A percentile compares a stretch with the other conserved stretches of the same genome.
Evolutionary conservation across 768 basidiomycete genomes (phyloP).

Genomic region (Pleurotus cornucopiae): DNA sequence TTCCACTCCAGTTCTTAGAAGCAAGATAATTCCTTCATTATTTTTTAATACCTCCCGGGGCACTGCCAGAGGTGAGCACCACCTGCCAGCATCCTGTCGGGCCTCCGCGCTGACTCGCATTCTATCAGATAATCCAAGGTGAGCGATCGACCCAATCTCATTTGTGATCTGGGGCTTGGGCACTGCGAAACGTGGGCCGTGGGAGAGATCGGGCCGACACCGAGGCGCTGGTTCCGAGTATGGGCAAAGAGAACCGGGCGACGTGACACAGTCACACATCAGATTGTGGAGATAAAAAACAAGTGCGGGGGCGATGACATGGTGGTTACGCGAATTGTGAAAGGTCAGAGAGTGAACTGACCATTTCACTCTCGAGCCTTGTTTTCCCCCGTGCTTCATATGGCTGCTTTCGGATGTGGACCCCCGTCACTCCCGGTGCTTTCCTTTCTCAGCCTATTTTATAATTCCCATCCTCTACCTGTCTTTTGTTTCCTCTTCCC

Average conservation of each 20-base stretch:
- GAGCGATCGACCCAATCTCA: no score
- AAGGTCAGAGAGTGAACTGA: slow-evolving; percentile 1
- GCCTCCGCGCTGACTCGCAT: no score
- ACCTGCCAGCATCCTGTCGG: neutral
- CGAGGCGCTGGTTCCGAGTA: neutral
- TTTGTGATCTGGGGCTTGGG: neutral
- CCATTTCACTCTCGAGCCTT: slow-evolving; percentile 6
- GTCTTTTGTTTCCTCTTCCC: slow-evolving; percentile 1
- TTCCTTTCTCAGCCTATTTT: slow-evolving; percentile 1
- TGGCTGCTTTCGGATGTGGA: slow-evolving; percentile 1
- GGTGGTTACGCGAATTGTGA: neutral
- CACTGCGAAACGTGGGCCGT: slow-evolving; percentile 5
- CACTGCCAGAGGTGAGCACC: slow-evolving; percentile 4
- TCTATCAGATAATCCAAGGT: no score
- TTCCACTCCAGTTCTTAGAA: slow-evolving; percentile 5
- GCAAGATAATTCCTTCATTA: slow-evolving; percentile 3
- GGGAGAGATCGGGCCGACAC: slow-evolving; percentile 8
- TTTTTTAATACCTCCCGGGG: neutral
- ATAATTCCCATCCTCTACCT: neutral
- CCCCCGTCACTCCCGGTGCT: slow-evolving; percentile 5
- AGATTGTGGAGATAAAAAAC: slow-evolving; percentile 1
- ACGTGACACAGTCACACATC: neutral
- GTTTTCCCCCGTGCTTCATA: slow-evolving; percentile 3
- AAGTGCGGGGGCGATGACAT: slow-evolving; percentile 1
- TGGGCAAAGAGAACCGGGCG: neutral